Evolutionary conservation across 345 rosid species (phyloP), one percentile per base, ranked within the genome.

Genomic region (Lenwebbia sp.): DNA sequence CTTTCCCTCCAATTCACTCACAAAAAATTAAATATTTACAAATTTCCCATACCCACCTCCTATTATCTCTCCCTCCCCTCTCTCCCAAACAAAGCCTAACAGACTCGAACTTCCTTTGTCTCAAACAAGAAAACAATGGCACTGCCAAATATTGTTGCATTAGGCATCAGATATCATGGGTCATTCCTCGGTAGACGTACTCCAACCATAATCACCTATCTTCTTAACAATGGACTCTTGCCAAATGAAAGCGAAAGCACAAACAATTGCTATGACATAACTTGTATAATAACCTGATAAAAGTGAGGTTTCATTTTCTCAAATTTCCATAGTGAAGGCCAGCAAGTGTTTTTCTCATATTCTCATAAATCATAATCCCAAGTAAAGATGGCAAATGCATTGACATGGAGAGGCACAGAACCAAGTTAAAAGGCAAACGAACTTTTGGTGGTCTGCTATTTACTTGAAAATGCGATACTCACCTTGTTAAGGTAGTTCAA

Each of bases 401-500:
- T 37, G 26, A 30, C 57, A 28, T 53, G 23, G 57, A 53, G 57
- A 50, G 60, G 54, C 40, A 53, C 28, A 83, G 41, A n/a, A 83
- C 55, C 54, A 83, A 53, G 41, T 47, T 51, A 82, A 82, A 33
- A 82, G 83, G 83, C 54, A 82, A 82, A 82, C 33, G 25, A 49
- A 49, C 26, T 70, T 70, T 70, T 8, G 13, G 78, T 37, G 78
- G 78, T 37, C 78, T 70, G 47, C 47, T 70, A 70, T 37, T 44
- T 2, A 5, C 26, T 70, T 5, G 13, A 70, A 70, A 70, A 70
- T 70, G 47, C 78, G 40, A 70, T 19, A 70, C 47, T 70, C 82
- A 95, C 98, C 97, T 91, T 97, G 92, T 97, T 97, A 51, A 97
- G 93, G 90, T 97, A 97, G 88, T 95, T 97, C 92, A 97, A 90